Base-by-base conservation (phyloP, 1,139 yeast genomes). In the Diutina mesorugosa region DNA sequence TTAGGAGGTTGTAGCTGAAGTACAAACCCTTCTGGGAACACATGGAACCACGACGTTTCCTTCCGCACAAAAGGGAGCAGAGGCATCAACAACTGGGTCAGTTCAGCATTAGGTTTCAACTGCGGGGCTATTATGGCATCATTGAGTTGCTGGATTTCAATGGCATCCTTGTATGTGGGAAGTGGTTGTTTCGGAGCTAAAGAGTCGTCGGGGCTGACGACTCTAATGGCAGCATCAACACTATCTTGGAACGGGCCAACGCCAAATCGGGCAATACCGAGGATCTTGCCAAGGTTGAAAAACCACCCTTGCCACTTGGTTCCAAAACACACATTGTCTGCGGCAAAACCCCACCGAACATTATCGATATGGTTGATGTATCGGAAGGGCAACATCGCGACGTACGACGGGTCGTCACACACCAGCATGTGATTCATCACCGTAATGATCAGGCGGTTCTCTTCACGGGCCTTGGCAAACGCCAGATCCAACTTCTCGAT, bases 351-450 rank as follows among this genome's bases (percentile, higher is more conserved):
- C 98, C 98, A 93, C 64, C 99, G 75, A 57, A 90, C 80, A 58
- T 83, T 79, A 60, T 84, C 87, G 16, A 88, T 72, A 59, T 84
- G 81, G 26, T 73, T 69, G 61, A 83, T 86, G 62, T 80, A 83
- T 55, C 83, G 75, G 80, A 84, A 78, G 0, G 97, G 97, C 59
- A 91, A 74, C 53, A 88, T 81, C 0, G 95, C 96, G 86, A 95
- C 93, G 56, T 90, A 73, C 38, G 89, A 78, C 0, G 99, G 99
- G 65, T 93, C 99, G 66, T 93, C 99, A 30, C 90, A 86, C 57
- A 88, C 90, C 1, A 96, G 87, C 86, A 90, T 88, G 66, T 93
- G 99, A 67, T 93, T 93, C 96, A 91, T 90, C n/a, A 91, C 81
- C 0, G 98, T 90, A 58, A 91, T 64, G 4, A 91, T 68, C 0